Base-by-base conservation (phyloP, 116 monocot species). In the Cymodocea nodosa region DNA sequence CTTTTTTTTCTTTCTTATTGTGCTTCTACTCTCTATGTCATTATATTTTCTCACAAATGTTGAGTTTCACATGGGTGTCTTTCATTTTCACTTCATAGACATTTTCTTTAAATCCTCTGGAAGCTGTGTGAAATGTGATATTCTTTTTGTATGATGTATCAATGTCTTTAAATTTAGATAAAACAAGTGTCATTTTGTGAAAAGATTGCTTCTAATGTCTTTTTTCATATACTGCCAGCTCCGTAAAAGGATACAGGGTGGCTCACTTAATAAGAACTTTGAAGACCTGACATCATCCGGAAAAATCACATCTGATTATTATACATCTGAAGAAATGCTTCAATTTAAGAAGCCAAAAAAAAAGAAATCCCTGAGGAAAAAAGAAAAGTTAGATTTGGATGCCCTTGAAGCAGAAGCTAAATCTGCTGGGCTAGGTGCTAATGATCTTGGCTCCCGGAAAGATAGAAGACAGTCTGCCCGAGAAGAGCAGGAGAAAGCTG, bases 301-400 rank as follows among this genome's bases (percentile, higher is more conserved):
- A 22, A 87, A 85, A 63, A 68, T 24, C 60, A 75, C 85, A 60
- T 90, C 95, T 67, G 95, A 95, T 71, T 95, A 87, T 66, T 95
- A 77, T 68, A 87, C 95, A 44, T 63, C 79, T 53, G 90, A 90
- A 35, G 95, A 95, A 80, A 90, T 95, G 90, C 79, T 95, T 70
- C 83, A 83, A 58, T 95, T 95, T 72, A 95, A 85, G 50, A 95
- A 95, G 64, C 95, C 95, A 24, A 95, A 85, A 78, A 95, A 87
- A 71, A 95, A 95, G 78, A 95, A 95, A 64, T 85, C 90, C 17
- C 74, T 95, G 54, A 87, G 95, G 68, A 95, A 90, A 79, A 85
- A 76, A 68, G 90, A 90, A 36, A 90, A 83, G 65, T 64, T 97
- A 34, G 87, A 97, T 74, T 65, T 97, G 56, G 91, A 97, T 78